Percentiles rank a stretch among this genome's conserved stretches.
Evolutionary conservation across 352 stramenopile species (phyloP).

Genomic region (Globisporangium heterothallicum): DNA sequence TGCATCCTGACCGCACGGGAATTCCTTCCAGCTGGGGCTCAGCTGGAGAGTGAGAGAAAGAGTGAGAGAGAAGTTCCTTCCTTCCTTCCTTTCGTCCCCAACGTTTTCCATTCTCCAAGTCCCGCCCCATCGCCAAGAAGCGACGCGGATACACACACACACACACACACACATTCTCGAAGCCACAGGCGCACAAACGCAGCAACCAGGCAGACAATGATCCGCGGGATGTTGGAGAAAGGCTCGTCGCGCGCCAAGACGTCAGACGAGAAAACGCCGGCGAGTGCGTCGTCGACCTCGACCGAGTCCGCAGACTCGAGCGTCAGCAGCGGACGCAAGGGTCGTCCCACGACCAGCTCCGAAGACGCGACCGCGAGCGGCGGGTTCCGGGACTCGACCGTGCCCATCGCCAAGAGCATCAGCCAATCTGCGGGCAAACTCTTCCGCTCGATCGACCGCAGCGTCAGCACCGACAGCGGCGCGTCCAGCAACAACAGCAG

Average conservation of each 20-base stretch:
- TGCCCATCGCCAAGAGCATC: conserved; percentile 14
- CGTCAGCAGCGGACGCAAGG: neutral
- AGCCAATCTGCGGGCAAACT: conserved; percentile 11
- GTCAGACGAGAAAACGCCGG: neutral
- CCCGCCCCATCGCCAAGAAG: neutral
- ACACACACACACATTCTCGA: too few relatives aligned
- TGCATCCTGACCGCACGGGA: too few relatives aligned
- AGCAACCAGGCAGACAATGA: too few relatives aligned
- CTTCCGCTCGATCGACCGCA: conserved; percentile 6
- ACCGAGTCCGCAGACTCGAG: conserved; percentile 4
- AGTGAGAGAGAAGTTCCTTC: too few relatives aligned
- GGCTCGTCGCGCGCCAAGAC: conserved; percentile 5
- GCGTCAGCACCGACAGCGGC: neutral
- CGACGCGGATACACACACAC: neutral
- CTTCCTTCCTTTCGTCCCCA: too few relatives aligned
- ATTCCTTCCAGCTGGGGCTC: too few relatives aligned
- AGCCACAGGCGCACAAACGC: too few relatives aligned
- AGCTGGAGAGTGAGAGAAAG: too few relatives aligned
- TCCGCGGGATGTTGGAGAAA: conserved; percentile 18
- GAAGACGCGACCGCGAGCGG: conserved; percentile 6
- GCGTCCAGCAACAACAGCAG: neutral
- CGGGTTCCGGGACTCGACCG: conserved; percentile 13
- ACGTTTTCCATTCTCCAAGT: neutral
- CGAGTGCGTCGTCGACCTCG: conserved; percentile 9
- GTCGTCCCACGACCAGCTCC: conserved; percentile 6